phyloP scores from a whole-genome alignment of 352 stramenopile genomes.

The Phytophthora citrophthora region DNA sequence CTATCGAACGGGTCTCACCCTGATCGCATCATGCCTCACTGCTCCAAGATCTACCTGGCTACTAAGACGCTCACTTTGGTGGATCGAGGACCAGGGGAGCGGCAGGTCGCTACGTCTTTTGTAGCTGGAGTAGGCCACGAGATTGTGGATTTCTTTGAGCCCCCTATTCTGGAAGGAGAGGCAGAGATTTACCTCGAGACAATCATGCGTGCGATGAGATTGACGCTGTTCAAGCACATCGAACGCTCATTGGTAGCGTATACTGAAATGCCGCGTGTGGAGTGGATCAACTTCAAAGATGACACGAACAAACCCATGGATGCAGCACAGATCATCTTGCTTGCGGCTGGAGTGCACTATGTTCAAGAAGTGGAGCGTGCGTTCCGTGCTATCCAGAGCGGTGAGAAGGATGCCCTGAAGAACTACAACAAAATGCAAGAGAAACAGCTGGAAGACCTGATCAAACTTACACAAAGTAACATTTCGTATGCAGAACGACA shows the following conservation, averaged over 20 bases:
- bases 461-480: constrained; percentile 92
- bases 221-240: constrained; percentile 95
- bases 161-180: constrained; percentile 94
- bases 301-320: constrained; percentile 87
- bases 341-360: constrained; percentile 94
- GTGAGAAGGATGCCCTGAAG: constrained; percentile 87
- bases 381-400: constrained; percentile 77
- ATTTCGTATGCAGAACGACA: constrained; percentile 93
- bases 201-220: constrained; percentile 93
- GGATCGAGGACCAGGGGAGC: constrained; percentile 53
- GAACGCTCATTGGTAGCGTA: constrained; percentile 93
- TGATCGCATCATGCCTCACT: constrained; percentile 95
- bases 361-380: constrained; percentile 91
- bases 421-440: constrained; percentile 94
- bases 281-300: constrained; percentile 97
- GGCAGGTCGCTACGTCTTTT: constrained; percentile 91
- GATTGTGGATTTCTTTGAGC: constrained; percentile 92
- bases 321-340: constrained; percentile 95
- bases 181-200: constrained; percentile 98
- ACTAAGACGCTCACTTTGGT: constrained; percentile 93
- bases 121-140: constrained; percentile 95
- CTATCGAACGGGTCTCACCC: constrained; percentile 95
- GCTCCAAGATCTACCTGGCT: constrained; percentile 96
- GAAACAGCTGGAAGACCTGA: constrained; percentile 94
- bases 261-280: constrained; percentile 88